phyloP scores from a whole-genome alignment of 108 stramenopile species.

The Pinguiococcus pyrenoidosus region DNA sequence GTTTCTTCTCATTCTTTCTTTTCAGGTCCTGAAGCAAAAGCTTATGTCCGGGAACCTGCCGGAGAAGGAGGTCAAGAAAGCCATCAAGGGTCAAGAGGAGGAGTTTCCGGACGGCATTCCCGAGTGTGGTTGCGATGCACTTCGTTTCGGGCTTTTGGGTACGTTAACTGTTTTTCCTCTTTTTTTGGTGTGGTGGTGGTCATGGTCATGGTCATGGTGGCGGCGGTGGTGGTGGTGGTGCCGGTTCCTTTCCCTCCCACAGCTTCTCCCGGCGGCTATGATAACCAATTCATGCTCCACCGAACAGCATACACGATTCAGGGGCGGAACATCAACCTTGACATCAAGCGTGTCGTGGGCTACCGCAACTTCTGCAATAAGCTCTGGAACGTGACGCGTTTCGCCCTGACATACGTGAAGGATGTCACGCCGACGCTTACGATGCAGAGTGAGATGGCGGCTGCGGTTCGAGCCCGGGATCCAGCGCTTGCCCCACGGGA shows the following conservation, averaged over 20 bases:
- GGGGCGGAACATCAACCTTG: conserved; percentile 94
- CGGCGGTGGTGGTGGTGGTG: no score
- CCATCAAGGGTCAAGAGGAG: conserved; percentile 74
- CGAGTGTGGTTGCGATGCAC: conserved; percentile 94
- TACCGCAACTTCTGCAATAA: conserved; percentile 99
- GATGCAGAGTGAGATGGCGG: no score
- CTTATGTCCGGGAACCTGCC: conserved; percentile 86
- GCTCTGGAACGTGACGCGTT: conserved; percentile 94
- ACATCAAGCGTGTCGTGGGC: conserved; percentile 91
- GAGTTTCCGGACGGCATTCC: conserved; percentile 98
- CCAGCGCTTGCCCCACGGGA: conserved; percentile 54
- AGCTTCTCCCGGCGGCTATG: no score
- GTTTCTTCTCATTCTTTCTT: no score
- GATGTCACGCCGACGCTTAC: conserved; percentile 15
- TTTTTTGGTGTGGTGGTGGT: no score
- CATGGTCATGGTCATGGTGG: no score
- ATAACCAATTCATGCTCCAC: no score
- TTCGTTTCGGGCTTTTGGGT: conserved; percentile 91
- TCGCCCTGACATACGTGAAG: conserved; percentile 57
- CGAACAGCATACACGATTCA: no score
- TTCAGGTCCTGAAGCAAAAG: conserved; percentile 61
- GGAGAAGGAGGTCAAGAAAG: conserved; percentile 75
- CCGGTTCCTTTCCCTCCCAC: no score
- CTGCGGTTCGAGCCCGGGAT: background rate
- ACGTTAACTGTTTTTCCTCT: no score